phyloP scores from a whole-genome alignment of 2,329 filamentous ascomycete species.

The Pestalotiopsis fici region DNA sequence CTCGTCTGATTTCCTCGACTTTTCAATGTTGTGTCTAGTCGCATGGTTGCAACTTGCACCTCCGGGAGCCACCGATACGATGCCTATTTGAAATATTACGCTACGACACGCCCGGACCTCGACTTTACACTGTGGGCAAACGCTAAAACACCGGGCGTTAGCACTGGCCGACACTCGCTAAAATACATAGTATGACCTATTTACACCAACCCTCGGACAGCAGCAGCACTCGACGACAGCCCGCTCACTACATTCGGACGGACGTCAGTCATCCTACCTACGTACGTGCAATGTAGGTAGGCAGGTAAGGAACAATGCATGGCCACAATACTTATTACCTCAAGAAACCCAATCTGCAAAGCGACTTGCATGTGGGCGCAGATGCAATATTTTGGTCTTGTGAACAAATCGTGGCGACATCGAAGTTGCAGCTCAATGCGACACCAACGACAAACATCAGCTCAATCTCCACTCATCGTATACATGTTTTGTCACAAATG shows the following conservation, averaged over 20 bases:
- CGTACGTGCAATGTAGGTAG: too few relatives aligned
- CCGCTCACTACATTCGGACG: too few relatives aligned
- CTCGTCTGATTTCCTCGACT: not conserved
- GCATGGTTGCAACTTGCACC: not conserved
- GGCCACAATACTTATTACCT: too few relatives aligned
- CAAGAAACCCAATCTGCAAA: too few relatives aligned
- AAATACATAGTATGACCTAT: not conserved
- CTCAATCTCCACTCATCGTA: not conserved
- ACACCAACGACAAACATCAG: not conserved
- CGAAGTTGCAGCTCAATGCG: not conserved
- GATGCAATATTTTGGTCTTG: too few relatives aligned
- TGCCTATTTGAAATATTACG: slow-evolving; percentile 1
- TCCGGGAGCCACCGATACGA: slow-evolving; percentile 1
- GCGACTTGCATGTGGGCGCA: too few relatives aligned
- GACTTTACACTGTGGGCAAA: not conserved
- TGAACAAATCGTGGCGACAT: not conserved
- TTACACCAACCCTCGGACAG: not conserved
- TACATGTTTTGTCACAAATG: not conserved
- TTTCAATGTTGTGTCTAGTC: not conserved
- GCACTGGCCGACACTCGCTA: not conserved
- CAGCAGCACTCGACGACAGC: too few relatives aligned
- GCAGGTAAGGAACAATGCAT: too few relatives aligned
- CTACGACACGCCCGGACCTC: not conserved
- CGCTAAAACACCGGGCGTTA: not conserved
- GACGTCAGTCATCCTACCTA: too few relatives aligned